Base-by-base conservation (phyloP, 495 filamentous ascomycete species). In the Penicillium steckii region DNA sequence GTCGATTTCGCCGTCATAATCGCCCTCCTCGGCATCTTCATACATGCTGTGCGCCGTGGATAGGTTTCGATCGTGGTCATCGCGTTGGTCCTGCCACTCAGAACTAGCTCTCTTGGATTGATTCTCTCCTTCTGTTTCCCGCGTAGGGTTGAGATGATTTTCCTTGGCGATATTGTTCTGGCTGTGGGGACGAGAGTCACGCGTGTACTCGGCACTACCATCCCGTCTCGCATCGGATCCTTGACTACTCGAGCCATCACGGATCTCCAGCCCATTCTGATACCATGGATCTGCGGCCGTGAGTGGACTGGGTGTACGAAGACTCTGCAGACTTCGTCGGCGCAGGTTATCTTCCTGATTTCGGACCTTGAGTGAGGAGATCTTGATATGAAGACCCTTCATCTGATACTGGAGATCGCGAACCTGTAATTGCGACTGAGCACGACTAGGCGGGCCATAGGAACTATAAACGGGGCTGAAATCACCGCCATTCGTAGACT, bases 311-410 rank as follows among this genome's bases (percentile, higher is more conserved):
- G 89, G 87, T 5, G 88, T 90, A 9, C 91, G 83, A 52, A 96
- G 70, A 67, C 83, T 93, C 56, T 93, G 90, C 46, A 95, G 63
- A 64, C 93, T 96, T 43, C 87, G 83, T 37, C 94, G 80, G 55
- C 88, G 87, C 55, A 96, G 68, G 53, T 80, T 89, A 59, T 97
- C 94, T 53, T 88, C 88, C 43, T 88, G 82, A 4, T 87, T 86
- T 64, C 91, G 87, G 56, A 91, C 83, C 52, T 92, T 85, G 26
- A 98, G 70, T 9, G 78, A 87, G 3, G 92, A 95, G 18, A 98
- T 89, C 57, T 91, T 89, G 44, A 93, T 94, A 60, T 93, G 91
- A 21, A 98, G 74, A 56, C 91, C 91, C 57, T 92, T 86, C 87
- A 97, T 94, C 72, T 98, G 91, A 55, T 92, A 87, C 46, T 89